phyloP scores from a whole-genome alignment of 169 alveolate genomes.

The Cryptosporidium ryanae region DNA sequence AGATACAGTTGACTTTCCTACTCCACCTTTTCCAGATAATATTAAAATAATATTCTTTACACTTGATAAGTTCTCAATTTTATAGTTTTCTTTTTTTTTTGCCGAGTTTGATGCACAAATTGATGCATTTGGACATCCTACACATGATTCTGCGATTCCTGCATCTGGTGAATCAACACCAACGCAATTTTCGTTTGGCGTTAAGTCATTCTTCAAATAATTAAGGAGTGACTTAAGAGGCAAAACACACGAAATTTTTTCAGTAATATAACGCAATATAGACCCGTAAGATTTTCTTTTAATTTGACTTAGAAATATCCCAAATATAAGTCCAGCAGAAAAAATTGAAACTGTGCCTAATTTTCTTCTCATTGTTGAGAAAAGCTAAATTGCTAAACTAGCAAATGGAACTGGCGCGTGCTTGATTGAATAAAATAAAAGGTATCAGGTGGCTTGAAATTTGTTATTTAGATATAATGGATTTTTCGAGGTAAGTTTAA shows the following conservation, averaged over 20 bases:
- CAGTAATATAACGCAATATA: neutral
- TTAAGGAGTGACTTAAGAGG: neutral
- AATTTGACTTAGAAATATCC: neutral
- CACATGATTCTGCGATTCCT: conserved; percentile 94
- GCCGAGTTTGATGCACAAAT: conserved; percentile 93
- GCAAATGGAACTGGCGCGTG: too few relatives aligned
- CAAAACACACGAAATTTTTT: neutral
- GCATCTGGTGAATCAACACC: conserved; percentile 84
- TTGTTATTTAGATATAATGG: conserved; percentile 3
- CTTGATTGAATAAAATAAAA: neutral
- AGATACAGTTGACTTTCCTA: conserved; percentile 98
- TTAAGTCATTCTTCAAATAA: too few relatives aligned
- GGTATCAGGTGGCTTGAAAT: neutral
- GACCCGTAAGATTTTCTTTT: neutral
- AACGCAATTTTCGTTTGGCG: conserved; percentile 79
- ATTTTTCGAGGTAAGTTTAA: conserved; percentile 56
- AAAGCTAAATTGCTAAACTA: neutral
- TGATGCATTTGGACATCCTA: conserved; percentile 96
- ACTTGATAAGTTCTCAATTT: conserved; percentile 83
- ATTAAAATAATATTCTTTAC: conserved; percentile 91
- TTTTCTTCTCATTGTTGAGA: conserved; percentile 7
- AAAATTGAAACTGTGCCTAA: conserved; percentile 8
- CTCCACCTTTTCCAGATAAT: conserved; percentile 99
- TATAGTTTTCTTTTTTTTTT: conserved; percentile 75
- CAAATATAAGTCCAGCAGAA: conserved; percentile 25